Percentiles rank a stretch among this genome's conserved stretches.
These are phyloP conservation scores for Hanseniaspora pseudoguilliermondii DNA, from an alignment of 805 yeast species.

Conservation along the genomic window DNA sequence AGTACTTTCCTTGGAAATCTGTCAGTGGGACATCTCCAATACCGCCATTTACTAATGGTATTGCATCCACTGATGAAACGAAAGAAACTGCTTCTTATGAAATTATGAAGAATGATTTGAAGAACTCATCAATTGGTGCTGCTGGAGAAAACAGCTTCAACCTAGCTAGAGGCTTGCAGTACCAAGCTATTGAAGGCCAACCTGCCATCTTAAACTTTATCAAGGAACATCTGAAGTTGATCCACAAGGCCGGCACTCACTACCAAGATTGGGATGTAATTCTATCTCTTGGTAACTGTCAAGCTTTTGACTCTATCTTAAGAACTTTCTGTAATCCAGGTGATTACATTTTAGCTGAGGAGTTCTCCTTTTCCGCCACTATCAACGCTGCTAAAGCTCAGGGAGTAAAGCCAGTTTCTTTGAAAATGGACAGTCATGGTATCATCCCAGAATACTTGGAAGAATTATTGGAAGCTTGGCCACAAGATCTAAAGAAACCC, in stretches of 20 bases:
- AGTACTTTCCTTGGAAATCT: conserved; percentile 84
- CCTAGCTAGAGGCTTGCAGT: conserved; percentile 76
- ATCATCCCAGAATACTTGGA: conserved; percentile 61
- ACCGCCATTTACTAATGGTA: conserved; percentile 69
- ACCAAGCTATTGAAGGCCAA: conserved; percentile 76
- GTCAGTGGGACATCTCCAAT: conserved; percentile 58
- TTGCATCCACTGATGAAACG: conserved; percentile 36
- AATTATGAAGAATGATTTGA: conserved; percentile 26
- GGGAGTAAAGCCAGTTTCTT: conserved; percentile 56
- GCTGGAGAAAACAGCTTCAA: conserved; percentile 45
- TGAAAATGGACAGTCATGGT: conserved; percentile 69
- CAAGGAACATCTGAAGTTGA: conserved; percentile 55
- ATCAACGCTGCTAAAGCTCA: conserved; percentile 67
- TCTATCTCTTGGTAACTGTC: conserved; percentile 72
- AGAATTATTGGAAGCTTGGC: conserved; percentile 55
- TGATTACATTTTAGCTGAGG: conserved; percentile 71
- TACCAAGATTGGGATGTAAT: conserved; percentile 64
- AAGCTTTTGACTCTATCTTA: conserved; percentile 70
- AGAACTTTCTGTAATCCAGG: conserved; percentile 68
- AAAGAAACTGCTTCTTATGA: conserved; percentile 20
- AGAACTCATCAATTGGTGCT: conserved; percentile 28
- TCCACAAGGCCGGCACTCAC: conserved; percentile 30
- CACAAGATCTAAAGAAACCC: conserved; percentile 52
- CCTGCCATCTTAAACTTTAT: conserved; percentile 55
- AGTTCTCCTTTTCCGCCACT: conserved; percentile 71